Evolutionary conservation across 306 rosid species (phyloP).

Genomic region (Vicia villosa): DNA sequence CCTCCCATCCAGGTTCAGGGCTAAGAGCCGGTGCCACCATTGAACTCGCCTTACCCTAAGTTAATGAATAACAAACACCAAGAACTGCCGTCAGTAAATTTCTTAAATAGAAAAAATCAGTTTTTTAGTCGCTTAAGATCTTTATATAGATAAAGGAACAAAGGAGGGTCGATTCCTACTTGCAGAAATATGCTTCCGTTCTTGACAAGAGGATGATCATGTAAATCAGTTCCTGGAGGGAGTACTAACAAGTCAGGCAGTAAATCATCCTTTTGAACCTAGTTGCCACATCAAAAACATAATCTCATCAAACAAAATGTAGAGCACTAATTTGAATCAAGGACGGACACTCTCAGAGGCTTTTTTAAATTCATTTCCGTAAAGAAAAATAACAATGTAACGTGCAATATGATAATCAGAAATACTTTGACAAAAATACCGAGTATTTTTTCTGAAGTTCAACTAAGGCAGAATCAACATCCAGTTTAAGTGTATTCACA

Average conservation of each 20-base stretch:
- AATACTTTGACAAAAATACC: constrained; percentile 44
- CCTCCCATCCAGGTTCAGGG: constrained; percentile 96
- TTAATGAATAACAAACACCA: constrained; percentile 9
- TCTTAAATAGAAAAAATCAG: constrained; percentile 2
- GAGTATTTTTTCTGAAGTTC: constrained; percentile 58
- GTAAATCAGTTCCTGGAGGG: constrained; percentile 85
- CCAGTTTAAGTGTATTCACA: constrained; percentile 82
- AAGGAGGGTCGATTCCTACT: constrained; percentile 49
- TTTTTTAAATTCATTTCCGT: constrained; percentile 6
- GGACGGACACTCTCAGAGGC: neutral
- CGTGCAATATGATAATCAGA: neutral
- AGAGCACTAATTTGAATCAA: constrained; percentile 9
- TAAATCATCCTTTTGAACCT: constrained; percentile 80
- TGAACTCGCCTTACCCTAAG: constrained; percentile 90
- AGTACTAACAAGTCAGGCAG: constrained; percentile 81
- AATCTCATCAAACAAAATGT: neutral
- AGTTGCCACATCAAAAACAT: constrained; percentile 27
- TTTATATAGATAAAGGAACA: neutral
- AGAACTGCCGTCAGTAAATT: neutral
- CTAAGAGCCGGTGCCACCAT: constrained; percentile 93
- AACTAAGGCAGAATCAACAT: constrained; percentile 63
- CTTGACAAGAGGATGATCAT: constrained; percentile 72
- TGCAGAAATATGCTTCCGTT: constrained; percentile 89
- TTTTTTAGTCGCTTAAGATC: neutral
- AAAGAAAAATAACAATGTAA: neutral